Conservation (phyloP, 495 filamentous ascomycete species). For the Saxophila tyrrhenica region DNA sequence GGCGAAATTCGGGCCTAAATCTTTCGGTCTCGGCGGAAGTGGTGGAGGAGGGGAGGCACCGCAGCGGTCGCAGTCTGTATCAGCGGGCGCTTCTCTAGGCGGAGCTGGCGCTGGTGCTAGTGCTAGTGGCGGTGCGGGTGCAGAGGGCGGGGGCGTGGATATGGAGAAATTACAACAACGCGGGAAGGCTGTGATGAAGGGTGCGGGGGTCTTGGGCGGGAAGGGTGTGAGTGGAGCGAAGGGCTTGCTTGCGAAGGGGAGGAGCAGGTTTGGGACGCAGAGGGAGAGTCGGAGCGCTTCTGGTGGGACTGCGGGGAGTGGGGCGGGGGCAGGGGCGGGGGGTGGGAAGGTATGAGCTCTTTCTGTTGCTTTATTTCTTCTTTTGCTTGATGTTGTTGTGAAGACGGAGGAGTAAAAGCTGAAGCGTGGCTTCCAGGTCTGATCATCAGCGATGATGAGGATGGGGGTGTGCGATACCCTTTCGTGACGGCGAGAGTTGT, state of each 20-base stretch:
- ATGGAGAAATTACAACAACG: conserved; percentile 41
- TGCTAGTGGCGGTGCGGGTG: not conserved
- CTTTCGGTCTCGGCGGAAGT: not conserved
- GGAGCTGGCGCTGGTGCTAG: no score
- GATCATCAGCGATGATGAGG: no score
- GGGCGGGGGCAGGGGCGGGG: conserved; percentile 15
- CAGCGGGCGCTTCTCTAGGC: no score
- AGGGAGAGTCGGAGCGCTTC: conserved; percentile 34
- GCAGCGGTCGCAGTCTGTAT: not conserved
- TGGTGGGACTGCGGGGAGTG: no score
- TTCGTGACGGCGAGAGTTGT: no score
- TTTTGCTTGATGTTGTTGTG: not conserved
- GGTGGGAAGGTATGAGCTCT: conserved; percentile 69
- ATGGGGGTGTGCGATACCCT: no score
- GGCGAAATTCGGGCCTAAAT: not conserved
- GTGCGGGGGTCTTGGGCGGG: conserved; percentile 59
- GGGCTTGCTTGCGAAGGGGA: conserved; percentile 76
- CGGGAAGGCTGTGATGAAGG: conserved; percentile 76
- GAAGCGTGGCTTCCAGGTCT: no score
- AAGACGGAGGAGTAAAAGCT: not conserved
- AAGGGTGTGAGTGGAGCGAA: conserved; percentile 69
- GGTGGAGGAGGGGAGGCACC: not conserved
- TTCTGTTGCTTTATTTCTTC: conserved; percentile 26
- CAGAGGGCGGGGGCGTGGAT: conserved; percentile 1
- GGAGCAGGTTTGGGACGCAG: conserved; percentile 56